Evolutionary conservation across 2,329 filamentous ascomycete genomes (phyloP), one percentile per base, ranked within the genome.

Genomic region (Fusarium sp.): DNA sequence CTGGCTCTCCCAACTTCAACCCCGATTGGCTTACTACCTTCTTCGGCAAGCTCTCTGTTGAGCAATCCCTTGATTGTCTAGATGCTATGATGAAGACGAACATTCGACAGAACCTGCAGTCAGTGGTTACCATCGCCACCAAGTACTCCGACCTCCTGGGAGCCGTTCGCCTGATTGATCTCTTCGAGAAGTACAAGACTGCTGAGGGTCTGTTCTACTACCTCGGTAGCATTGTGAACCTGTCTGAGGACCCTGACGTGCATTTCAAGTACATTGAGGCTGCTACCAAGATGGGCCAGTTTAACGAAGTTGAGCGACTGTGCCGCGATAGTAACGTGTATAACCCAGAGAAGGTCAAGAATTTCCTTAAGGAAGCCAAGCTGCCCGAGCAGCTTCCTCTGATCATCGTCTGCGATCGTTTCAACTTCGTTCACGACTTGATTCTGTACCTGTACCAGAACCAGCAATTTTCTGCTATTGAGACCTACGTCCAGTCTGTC

Each of bases 261-360:
- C 93, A 96, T 81, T 99, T 98, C 91, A 99, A 99, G 88, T 99
- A 99, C 84, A 98, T 99, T 68, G 96, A 99, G 85, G 95, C 96
- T 63, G 96, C 97, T 38, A 98, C 95, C 30, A 93, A 92, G 80
- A 97, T 98, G 90, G 91, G 92, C 36, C 96, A 99, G 84, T 90
- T 98, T 80, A 95, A 94, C 75, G 96, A 99, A 81, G 96, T 99
- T 26, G 96, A 99, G 88, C 93, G 96, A 62, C 96, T 99, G 79
- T 98, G 96, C 86, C 92, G 97, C 70, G 96, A 99, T 83, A 97
- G 93, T 88, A 95, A 93, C 82, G 89, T 89, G 80, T 96, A 95
- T 85, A 96, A 98, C 82, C 89, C 95, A 0, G 95, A 98, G 84
- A 97, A 98, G 87, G 94, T 98, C 66, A 98, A 98, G 89, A 99